These are phyloP conservation scores for Coniochaeta hoffmannii DNA, from an alignment of 2,329 filamentous ascomycete genomes.

Conservation along the genomic window DNA sequence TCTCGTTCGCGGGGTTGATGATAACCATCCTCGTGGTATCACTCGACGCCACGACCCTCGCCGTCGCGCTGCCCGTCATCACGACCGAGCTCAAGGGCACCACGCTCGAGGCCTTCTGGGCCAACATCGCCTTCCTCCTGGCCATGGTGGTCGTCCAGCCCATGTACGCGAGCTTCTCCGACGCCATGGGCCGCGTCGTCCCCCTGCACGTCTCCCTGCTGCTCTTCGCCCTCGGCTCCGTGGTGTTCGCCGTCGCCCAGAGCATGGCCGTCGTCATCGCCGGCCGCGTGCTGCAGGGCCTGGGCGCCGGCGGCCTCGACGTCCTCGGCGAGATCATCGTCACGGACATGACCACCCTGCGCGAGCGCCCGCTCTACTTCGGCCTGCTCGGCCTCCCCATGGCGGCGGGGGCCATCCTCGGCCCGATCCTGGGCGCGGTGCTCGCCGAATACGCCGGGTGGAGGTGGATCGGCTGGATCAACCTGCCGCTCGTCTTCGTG, in stretches of 20 bases:
- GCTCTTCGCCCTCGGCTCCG: slow-evolving; percentile 27
- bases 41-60: no score
- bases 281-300: slow-evolving; percentile 27
- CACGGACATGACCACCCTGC: slow-evolving; percentile 24
- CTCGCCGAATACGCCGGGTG: slow-evolving; percentile 18
- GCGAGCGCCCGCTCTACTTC: slow-evolving; percentile 21
- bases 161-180: slow-evolving; percentile 14
- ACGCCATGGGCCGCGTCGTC: slow-evolving; percentile 21
- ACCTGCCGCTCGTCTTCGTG: slow-evolving; percentile 22
- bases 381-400: slow-evolving; percentile 19
- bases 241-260: slow-evolving; percentile 41
- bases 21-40: no score
- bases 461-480: slow-evolving; percentile 29
- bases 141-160: slow-evolving; percentile 13
- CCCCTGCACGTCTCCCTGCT: slow-evolving; percentile 16
- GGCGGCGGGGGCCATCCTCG: slow-evolving; percentile 19
- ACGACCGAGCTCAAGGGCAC: no score
- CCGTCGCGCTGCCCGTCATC: no score
- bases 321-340: slow-evolving; percentile 23
- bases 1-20: no score
- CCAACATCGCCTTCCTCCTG: slow-evolving; percentile 21
- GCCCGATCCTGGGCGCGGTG: slow-evolving; percentile 20
- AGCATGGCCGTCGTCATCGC: slow-evolving; percentile 21
- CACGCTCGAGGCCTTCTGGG: slow-evolving; percentile 19
- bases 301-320: slow-evolving; percentile 23